phyloP scores from a whole-genome alignment of 257 asterid species.

The Oldenlandia corymbosa region DNA sequence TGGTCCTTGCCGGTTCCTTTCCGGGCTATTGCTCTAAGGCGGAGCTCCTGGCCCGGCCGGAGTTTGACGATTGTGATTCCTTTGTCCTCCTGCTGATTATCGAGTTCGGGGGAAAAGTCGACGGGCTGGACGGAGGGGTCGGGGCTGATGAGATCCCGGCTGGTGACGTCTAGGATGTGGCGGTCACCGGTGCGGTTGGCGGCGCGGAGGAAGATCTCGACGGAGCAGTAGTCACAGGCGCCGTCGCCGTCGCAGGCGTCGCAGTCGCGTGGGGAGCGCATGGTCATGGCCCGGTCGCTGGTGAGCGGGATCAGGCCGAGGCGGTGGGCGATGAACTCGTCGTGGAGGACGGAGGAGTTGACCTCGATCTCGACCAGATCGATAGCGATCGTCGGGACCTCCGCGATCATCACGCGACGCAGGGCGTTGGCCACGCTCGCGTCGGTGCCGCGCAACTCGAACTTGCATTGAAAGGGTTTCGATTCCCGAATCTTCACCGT shows the following conservation, averaged over 20 bases:
- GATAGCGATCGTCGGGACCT: slow-evolving; percentile 90
- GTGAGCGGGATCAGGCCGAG: slow-evolving; percentile 81
- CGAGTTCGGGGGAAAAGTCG: too few species aligned
- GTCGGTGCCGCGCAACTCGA: slow-evolving; percentile 92
- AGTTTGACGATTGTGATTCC: slow-evolving; percentile 97
- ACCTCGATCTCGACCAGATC: slow-evolving; percentile 97
- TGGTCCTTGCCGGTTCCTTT: slow-evolving; percentile 99
- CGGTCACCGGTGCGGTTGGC: slow-evolving; percentile 70
- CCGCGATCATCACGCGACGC: slow-evolving; percentile 96
- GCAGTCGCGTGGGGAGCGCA: slow-evolving; percentile 96
- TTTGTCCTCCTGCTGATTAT: too few species aligned
- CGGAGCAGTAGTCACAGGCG: slow-evolving; percentile 92
- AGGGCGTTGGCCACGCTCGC: slow-evolving; percentile 94
- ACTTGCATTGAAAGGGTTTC: slow-evolving; percentile 63
- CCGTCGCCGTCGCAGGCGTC: slow-evolving; percentile 99
- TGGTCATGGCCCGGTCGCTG: slow-evolving; percentile 90
- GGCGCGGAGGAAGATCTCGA: slow-evolving; percentile 76
- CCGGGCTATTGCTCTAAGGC: slow-evolving; percentile 90
- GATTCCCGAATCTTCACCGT: slow-evolving; percentile 72
- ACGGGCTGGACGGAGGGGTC: slow-evolving; percentile 85
- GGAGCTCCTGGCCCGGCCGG: slow-evolving; percentile 91
- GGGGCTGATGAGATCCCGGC: slow-evolving; percentile 80
- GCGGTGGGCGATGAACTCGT: slow-evolving; percentile 95
- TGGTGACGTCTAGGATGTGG: slow-evolving; percentile 87
- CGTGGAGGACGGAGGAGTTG: slow-evolving; percentile 82